Base-by-base conservation (phyloP, 768 basidiomycete genomes). In the Boletus rubroflammeus region DNA sequence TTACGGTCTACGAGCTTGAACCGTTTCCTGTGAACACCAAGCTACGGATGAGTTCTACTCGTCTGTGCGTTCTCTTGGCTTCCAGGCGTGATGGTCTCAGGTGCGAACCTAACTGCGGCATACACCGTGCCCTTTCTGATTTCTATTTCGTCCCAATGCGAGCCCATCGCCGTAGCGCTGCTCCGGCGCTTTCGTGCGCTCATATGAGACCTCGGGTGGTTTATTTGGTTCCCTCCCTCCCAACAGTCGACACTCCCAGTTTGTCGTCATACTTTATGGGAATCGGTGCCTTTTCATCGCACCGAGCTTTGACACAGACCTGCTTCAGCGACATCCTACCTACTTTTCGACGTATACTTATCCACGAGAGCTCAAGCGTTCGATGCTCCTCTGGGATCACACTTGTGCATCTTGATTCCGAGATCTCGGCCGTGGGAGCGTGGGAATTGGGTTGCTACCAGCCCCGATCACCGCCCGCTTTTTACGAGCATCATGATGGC, bases 321-420 rank as follows among this genome's bases (percentile, higher is more conserved):
- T 21, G 2, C 32, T 34, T 10, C 21, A 47, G 10, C 32, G 6
- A 47, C 57, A 59, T 31, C 60, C 60, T n/a, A 59, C 53, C 9
- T 59, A 55, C 39, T 47, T 59, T 47, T 51, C 47, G 17, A 61
- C 57, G 9, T 56, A 53, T n/a, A 55, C 35, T 5, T 51, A 35
- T 25, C 54, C 54, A 11, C 46, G 32, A 15, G 21, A 34, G 15
- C 46, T 47, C 46, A 34, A 34, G 23, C 32, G 32, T 32, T 21
- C 47, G 25, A 48, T 36, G 13, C 10, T 48, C n/a, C 25, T n/a
- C n/a, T 48, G 2, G 47, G 35, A 8, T 35, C 35, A 26, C 25
- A 48, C n/a, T 3, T 35, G 25, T 17, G 25, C 34, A n/a, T n/a
- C n/a, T n/a, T n/a, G n/a, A n/a, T 36, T 36, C 35, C 36, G 35